Evolutionary conservation across 768 basidiomycete genomes (phyloP).

Genomic region (Rhodosporidiobolus odoratus): DNA sequence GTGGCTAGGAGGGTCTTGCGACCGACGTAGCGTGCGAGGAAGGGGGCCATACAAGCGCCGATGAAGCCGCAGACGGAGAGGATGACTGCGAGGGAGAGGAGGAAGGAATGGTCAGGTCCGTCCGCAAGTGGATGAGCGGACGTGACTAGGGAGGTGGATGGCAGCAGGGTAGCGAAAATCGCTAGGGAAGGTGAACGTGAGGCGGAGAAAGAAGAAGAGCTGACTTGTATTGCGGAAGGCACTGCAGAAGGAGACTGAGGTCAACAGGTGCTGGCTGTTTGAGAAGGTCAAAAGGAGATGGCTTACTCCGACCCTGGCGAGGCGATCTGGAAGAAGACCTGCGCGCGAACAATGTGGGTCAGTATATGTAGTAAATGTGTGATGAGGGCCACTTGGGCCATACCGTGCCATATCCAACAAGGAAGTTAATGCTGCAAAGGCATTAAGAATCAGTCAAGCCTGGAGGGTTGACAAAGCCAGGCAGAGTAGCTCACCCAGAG

Average conservation of each 20-base stretch:
- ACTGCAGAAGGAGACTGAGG: neutral
- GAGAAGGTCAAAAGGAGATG: neutral
- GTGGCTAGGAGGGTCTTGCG: slow-evolving; percentile 24
- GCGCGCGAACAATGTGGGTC: no score
- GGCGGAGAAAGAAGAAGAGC: neutral
- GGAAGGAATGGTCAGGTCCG: no score
- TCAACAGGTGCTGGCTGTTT: neutral
- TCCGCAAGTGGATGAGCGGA: no score
- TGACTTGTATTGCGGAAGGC: slow-evolving; percentile 34
- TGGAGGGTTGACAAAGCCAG: neutral
- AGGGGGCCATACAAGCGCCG: neutral
- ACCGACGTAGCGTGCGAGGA: slow-evolving; percentile 21
- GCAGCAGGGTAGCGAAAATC: neutral
- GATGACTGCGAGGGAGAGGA: slow-evolving; percentile 11
- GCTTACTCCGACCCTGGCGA: slow-evolving; percentile 5
- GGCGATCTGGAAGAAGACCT: slow-evolving; percentile 37
- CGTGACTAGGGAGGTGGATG: neutral
- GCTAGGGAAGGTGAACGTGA: neutral
- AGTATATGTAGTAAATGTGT: no score
- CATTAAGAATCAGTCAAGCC: no score
- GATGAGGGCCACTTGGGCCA: no score
- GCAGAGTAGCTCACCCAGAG: neutral
- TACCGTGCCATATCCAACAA: slow-evolving; percentile 28
- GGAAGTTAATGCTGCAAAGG: neutral
- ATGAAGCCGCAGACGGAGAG: slow-evolving; percentile 28